These are phyloP conservation scores for Colletotrichum acutatum DNA, from an alignment of 2,329 filamentous ascomycete genomes.

Conservation along the genomic window DNA sequence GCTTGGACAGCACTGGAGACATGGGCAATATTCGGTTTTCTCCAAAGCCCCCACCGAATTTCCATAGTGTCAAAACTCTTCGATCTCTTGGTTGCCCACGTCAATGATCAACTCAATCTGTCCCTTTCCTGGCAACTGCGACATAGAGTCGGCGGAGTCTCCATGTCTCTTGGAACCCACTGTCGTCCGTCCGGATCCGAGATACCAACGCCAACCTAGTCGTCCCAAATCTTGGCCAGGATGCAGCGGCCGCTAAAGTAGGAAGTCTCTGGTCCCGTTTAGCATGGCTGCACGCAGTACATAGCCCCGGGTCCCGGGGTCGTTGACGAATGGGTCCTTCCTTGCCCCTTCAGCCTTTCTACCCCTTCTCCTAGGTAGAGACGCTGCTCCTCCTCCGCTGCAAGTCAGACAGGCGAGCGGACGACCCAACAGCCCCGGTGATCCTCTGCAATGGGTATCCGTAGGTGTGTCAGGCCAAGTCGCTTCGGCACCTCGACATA, in stretches of 20 bases:
- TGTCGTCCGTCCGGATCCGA: conserved; percentile 13
- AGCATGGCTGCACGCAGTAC: conserved; percentile 10
- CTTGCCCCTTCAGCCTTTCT: background rate
- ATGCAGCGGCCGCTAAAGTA: conserved; percentile 33
- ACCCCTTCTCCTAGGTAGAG: background rate
- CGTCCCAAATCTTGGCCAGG: conserved; percentile 7
- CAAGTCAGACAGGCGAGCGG: background rate
- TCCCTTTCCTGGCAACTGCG: background rate
- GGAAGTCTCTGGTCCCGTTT: conserved; percentile 17
- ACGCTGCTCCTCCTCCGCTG: background rate
- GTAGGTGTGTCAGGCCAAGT: conserved; percentile 5
- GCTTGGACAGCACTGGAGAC: background rate
- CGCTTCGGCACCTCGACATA: conserved; percentile 10
- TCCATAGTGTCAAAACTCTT: background rate
- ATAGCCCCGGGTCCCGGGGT: conserved; percentile 4
- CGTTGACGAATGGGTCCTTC: background rate
- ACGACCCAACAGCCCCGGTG: background rate
- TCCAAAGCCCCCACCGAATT: background rate
- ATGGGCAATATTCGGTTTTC: background rate
- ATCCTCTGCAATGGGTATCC: background rate
- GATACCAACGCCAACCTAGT: background rate
- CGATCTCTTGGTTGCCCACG: background rate
- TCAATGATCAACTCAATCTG: background rate
- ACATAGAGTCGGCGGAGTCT: background rate
- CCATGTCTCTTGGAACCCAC: background rate